Evolutionary conservation across 352 stramenopile genomes (phyloP).

Genomic region (Globisporangium yorkense): DNA sequence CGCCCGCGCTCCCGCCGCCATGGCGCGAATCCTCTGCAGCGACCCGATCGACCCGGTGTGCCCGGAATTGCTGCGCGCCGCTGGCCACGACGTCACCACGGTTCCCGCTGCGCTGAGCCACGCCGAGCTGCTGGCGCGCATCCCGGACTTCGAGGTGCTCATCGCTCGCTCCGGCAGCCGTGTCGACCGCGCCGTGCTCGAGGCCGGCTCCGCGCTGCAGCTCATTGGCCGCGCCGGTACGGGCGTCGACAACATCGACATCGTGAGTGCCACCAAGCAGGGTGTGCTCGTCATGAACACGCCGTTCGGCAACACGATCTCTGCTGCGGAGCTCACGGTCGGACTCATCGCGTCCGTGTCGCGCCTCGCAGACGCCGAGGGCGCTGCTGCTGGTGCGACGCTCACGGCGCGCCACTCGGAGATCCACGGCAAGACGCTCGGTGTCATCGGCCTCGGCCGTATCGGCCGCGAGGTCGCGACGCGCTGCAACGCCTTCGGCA

Average conservation of each 20-base stretch:
- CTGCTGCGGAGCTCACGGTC: conserved; percentile 93
- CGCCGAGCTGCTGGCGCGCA: conserved; percentile 57
- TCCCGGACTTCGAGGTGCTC: conserved; percentile 85
- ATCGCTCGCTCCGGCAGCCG: conserved; percentile 82
- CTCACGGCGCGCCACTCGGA: conserved; percentile 40
- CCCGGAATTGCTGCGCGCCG: conserved; percentile 70
- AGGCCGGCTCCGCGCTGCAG: conserved; percentile 50
- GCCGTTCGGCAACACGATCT: conserved; percentile 93
- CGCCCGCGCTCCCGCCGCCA: conserved; percentile 34
- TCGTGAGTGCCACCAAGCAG: conserved; percentile 84
- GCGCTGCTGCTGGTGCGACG: conserved; percentile 1
- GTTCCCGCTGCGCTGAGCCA: conserved; percentile 35
- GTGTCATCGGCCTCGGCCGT: conserved; percentile 92
- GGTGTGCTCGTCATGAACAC: conserved; percentile 97
- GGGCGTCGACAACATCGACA: conserved; percentile 93
- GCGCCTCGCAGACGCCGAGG: conserved; percentile 13
- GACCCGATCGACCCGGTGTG: conserved; percentile 84
- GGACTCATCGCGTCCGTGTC: conserved; percentile 86
- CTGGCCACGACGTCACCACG: conserved; percentile 80
- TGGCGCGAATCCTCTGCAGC: conserved; percentile 84
- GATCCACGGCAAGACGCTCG: conserved; percentile 90
- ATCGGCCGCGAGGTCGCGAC: conserved; percentile 93
- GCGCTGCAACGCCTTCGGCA: conserved; percentile 90
- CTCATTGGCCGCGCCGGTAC: conserved; percentile 89
- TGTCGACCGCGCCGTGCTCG: conserved; percentile 70